phyloP scores from a whole-genome alignment of 1,139 yeast genomes.

The Zygoascus hellenicus region DNA sequence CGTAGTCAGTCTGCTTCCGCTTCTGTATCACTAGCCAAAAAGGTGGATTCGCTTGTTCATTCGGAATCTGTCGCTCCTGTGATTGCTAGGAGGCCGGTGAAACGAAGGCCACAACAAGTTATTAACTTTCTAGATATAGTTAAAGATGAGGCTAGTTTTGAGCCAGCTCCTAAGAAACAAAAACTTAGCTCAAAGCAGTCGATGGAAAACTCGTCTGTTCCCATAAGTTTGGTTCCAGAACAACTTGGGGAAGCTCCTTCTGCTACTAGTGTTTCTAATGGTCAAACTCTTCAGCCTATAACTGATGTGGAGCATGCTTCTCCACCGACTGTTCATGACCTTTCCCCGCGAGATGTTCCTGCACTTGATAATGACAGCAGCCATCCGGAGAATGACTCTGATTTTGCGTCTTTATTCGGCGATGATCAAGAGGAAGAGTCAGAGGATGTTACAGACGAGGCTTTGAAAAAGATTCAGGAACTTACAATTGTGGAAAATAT shows the following conservation, averaged over 20 bases:
- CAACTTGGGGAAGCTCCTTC: not conserved
- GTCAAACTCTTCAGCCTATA: not conserved
- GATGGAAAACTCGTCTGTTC: not conserved
- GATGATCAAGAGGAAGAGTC: not conserved
- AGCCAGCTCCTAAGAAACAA: conserved; percentile 3
- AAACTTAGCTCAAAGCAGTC: not conserved
- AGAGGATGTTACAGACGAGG: not conserved
- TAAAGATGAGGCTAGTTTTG: conserved; percentile 3
- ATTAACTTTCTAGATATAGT: conserved; percentile 8
- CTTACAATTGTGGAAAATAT: conserved; percentile 4
- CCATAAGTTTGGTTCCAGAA: not conserved
- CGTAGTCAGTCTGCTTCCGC: not conserved
- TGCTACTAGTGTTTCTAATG: no score
- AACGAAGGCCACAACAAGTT: conserved; percentile 4
- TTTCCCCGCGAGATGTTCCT: not conserved
- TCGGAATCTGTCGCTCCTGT: not conserved
- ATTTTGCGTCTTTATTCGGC: not conserved
- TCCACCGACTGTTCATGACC: not conserved
- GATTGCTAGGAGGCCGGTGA: not conserved
- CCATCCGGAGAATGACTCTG: not conserved
- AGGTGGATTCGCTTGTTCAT: not conserved
- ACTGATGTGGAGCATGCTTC: not conserved
- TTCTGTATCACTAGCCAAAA: not conserved
- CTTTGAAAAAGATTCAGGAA: conserved; percentile 2
- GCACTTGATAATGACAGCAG: not conserved